Base-by-base conservation (phyloP, 2,329 filamentous ascomycete species). In the Alternaria panax region DNA sequence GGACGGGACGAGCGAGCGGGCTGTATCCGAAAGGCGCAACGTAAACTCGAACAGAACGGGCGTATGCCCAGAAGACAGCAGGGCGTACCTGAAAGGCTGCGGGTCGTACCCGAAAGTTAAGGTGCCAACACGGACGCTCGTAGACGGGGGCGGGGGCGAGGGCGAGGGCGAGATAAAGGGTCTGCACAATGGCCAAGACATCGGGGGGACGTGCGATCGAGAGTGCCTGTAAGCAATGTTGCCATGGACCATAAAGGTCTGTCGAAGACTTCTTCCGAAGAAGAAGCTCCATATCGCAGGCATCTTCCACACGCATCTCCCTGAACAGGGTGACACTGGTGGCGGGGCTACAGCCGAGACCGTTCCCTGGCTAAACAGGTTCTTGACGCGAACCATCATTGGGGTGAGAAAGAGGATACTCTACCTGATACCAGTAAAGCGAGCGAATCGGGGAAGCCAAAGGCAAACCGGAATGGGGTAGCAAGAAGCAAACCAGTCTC, bases 241-340 rank as follows among this genome's bases (percentile, higher is more conserved):
- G 67, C 66, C 69, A 53, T 71, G 69, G 63, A 66, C 67, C 66
- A 30, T 57, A n/a, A 24, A 12, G 59, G 67, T 65, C 69, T 70
- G 27, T 63, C 63, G 51, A 60, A 70, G 48, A 16, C 16, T 27
- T 25, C 47, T 52, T 59, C 60, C 18, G 40, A 46, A 43, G 54
- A 62, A 53, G 55, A 11, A 40, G 20, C 57, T 66, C 59, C 51
- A 70, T 62, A 57, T 67, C 69, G 62, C 50, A 71, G 69, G 67
- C 69, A 60, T 70, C 69, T 71, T 62, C 62, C 69, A 70, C 66
- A 38, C 65, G 32, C 63, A 56, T 56, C 62, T 41, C 66, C 62
- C 62, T 68, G 46, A 68, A n/a, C 70, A 69, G 57, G 63, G 59
- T 40, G 61, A 62, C 48, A 71, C 63, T 63, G 63, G 62, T 69